Conservation (phyloP, 345 rosid genomes). For the Raphanus raphanistrum region DNA sequence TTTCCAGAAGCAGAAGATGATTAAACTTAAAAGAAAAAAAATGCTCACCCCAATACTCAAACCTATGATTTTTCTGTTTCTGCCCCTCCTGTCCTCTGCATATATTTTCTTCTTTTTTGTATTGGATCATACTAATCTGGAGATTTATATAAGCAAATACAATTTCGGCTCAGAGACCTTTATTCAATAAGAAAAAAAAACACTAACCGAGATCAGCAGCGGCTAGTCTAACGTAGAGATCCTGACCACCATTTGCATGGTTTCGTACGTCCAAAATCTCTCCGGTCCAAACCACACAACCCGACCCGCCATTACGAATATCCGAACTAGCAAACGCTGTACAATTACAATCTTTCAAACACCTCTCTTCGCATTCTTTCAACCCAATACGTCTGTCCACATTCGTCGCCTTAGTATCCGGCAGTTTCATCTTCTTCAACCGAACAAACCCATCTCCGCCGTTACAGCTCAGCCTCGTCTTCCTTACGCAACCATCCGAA, state of each 20-base stretch:
- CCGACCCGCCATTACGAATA: background rate
- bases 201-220: background rate
- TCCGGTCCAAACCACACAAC: background rate
- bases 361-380: background rate
- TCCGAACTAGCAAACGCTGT: background rate
- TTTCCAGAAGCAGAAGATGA: background rate
- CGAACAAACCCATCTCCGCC: background rate
- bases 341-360: background rate
- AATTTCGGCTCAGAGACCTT: no score
- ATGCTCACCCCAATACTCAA: background rate
- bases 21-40: background rate
- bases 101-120: no score
- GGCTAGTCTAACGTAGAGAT: background rate
- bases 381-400: background rate
- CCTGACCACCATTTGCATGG: background rate
- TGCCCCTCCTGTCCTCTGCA: background rate
- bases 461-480: background rate
- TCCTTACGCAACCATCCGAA: background rate
- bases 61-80: background rate
- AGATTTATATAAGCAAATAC: no score
- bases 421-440: background rate
- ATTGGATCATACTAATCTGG: no score
- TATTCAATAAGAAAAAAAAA: background rate
- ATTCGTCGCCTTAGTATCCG: background rate
- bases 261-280: background rate